phyloP scores from a whole-genome alignment of 2,329 filamentous ascomycete species.

The Podosphaera aphanis region DNA sequence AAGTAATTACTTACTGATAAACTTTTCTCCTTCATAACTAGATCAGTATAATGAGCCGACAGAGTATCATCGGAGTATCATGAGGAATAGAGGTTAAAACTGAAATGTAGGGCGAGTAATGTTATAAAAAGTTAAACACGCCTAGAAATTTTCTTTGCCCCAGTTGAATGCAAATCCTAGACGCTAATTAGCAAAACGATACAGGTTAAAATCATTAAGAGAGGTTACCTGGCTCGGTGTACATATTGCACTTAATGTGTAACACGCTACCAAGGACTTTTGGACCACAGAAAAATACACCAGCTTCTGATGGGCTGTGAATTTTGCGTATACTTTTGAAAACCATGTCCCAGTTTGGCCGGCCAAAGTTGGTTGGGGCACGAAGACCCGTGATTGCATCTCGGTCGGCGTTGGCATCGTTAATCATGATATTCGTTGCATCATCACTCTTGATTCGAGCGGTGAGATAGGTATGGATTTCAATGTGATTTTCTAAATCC shows the following conservation, averaged over 20 bases:
- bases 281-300: conserved; percentile 70
- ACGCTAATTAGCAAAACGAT: conserved; percentile 3
- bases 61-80: too few relatives aligned
- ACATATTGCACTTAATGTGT: conserved; percentile 72
- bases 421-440: conserved; percentile 82
- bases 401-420: conserved; percentile 63
- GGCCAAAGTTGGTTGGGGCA: conserved; percentile 64
- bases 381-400: conserved; percentile 66
- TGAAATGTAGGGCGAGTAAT: too few relatives aligned
- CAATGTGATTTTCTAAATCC: conserved; percentile 62
- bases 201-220: conserved; percentile 10
- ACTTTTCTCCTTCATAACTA: too few relatives aligned
- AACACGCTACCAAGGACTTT: conserved; percentile 55
- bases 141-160: conserved; percentile 29
- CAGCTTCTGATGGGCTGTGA: conserved; percentile 46
- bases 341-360: conserved; percentile 79
- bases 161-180: conserved; percentile 16
- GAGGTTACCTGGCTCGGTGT: conserved; percentile 55
- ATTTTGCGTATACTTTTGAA: conserved; percentile 66
- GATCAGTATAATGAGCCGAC: too few relatives aligned
- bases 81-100: too few relatives aligned
- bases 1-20: too few relatives aligned
- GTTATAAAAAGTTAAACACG: too few relatives aligned
- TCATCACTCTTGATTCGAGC: conserved; percentile 71
- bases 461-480: conserved; percentile 75